Base-by-base conservation (phyloP, 495 filamentous ascomycete species). In the Astrothelium macrocarpum region DNA sequence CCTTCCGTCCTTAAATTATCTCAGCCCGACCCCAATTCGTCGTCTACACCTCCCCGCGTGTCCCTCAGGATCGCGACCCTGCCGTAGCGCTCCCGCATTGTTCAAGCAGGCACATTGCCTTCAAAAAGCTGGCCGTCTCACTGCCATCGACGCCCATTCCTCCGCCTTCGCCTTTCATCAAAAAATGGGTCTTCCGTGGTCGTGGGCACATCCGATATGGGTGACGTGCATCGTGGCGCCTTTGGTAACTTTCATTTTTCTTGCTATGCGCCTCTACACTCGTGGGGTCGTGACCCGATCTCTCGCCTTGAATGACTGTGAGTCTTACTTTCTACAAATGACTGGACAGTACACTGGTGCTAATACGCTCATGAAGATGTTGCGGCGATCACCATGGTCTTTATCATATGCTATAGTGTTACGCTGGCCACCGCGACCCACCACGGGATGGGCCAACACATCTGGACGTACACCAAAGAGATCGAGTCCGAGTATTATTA, bases 361-460 rank as follows among this genome's bases (percentile, higher is more conserved):
- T 56, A 29, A 56, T 29, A 28, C 3, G 18, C 7, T 56, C 5
- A 29, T 56, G n/a, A 56, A 56, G 49, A 56, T 56, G 16, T 56
- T 16, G 20, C 49, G 12, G 49, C 23, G 2, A 29, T 56, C 11
- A 56, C 49, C 11, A 56, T 56, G 49, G 25, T 56, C 49, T 56
- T 56, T 25, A 56, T 29, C 25, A 56, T 56, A 10, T 56, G 49
- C 49, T 56, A 56, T 16, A 56, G 49, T 25, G 29, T 56, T 25
- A 56, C 49, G 7, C n/a, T 56, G 7, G 49, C 12, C 23, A 56
- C 29, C 20, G 69, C 60, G 23, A 61, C 61, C 26, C 32, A 58
- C 34, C 53, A 61, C 60, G 59, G 67, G 20, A 68, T 62, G 28
- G 26, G 61, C 31, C 36, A 59, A 34, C 59, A 56, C 25, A 25